Evolutionary conservation across 1,139 yeast species (phyloP).

Genomic region (Kodamaea suecica): DNA sequence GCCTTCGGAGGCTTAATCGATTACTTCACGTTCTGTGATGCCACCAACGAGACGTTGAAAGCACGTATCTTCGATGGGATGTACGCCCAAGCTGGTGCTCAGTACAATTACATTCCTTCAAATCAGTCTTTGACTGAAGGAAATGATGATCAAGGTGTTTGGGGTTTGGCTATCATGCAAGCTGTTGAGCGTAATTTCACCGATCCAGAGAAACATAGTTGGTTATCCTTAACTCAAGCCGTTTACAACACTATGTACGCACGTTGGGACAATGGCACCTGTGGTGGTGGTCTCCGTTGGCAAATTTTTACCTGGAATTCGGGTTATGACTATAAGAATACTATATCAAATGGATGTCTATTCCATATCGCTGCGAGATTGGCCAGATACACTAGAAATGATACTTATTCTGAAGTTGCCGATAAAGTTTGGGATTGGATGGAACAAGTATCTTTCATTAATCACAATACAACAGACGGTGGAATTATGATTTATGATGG

Average conservation of each 20-base stretch:
- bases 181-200: conserved; percentile 63
- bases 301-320: conserved; percentile 94
- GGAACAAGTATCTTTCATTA: conserved; percentile 54
- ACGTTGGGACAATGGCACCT: conserved; percentile 74
- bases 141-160: conserved; percentile 70
- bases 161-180: conserved; percentile 61
- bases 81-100: conserved; percentile 52
- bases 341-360: conserved; percentile 87
- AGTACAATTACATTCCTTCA: conserved; percentile 53
- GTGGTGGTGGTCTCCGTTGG: conserved; percentile 94
- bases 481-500: conserved; percentile 70
- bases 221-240: conserved; percentile 77
- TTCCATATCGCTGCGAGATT: conserved; percentile 86
- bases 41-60: conserved; percentile 41
- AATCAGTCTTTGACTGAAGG: conserved; percentile 65
- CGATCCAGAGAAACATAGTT: conserved; percentile 49
- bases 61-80: conserved; percentile 38
- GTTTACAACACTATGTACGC: conserved; percentile 86
- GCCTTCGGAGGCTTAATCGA: conserved; percentile 62
- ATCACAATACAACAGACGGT: conserved; percentile 32
- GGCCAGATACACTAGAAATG: conserved; percentile 76
- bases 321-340: conserved; percentile 88
- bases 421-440: conserved; percentile 84
- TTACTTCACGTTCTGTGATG: conserved; percentile 48
- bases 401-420: conserved; percentile 75